phyloP scores from a whole-genome alignment of 2,329 filamentous ascomycete genomes.

The Colletotrichum lupini region DNA sequence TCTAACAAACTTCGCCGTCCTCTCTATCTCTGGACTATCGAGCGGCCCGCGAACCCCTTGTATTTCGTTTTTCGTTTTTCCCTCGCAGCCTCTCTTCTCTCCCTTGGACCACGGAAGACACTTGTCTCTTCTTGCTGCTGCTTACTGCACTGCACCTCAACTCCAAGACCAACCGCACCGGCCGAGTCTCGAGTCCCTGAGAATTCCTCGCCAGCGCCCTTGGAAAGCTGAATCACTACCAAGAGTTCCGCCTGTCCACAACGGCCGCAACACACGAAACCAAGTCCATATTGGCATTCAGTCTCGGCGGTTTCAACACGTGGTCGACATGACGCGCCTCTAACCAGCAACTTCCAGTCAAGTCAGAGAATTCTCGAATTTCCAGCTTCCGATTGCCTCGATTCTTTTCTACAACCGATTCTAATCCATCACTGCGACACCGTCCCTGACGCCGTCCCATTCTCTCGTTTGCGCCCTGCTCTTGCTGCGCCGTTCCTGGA shows the following conservation, averaged over 20 bases:
- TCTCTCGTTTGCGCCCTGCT: background rate
- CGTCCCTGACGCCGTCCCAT: background rate
- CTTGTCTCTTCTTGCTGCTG: slow-evolving; percentile 11
- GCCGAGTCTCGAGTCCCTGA: background rate
- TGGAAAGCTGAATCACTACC: slow-evolving; percentile 6
- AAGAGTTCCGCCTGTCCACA: background rate
- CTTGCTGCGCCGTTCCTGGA: slow-evolving; percentile 7
- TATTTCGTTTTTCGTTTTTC: background rate
- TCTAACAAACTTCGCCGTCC: background rate
- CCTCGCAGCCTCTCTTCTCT: background rate
- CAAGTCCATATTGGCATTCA: slow-evolving; percentile 7
- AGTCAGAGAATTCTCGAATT: slow-evolving; percentile 13
- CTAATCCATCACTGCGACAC: background rate
- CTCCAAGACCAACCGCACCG: background rate
- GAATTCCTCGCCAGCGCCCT: slow-evolving; percentile 8
- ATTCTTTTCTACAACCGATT: background rate
- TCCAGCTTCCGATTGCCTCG: background rate
- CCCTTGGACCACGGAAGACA: background rate
- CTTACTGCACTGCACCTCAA: background rate
- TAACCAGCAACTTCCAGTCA: slow-evolving; percentile 8
- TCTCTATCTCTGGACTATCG: slow-evolving; percentile 6
- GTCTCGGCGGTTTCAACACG: slow-evolving; percentile 29
- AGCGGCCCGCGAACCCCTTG: slow-evolving; percentile 7
- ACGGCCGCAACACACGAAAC: slow-evolving; percentile 10
- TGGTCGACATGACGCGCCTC: slow-evolving; percentile 16